Evolutionary conservation across 73 alveolate species (phyloP).

Genomic region (Tetrahymena malaccensis): DNA sequence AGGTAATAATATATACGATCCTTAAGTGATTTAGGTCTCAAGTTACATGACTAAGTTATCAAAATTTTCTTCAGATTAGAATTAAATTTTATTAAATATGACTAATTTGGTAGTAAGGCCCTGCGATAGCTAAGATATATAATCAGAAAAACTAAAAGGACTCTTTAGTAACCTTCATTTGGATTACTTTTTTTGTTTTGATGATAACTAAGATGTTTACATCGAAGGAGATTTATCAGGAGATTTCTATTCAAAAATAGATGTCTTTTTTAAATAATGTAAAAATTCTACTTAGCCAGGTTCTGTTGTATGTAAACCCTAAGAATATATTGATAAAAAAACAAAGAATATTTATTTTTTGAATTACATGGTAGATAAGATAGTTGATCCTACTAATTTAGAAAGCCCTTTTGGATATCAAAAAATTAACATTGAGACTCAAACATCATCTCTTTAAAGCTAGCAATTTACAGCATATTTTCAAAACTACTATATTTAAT

Average conservation of each 20-base stretch:
- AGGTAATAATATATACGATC: not conserved
- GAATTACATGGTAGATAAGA: not conserved
- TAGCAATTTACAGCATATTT: not conserved
- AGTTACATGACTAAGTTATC: not conserved
- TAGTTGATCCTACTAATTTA: not conserved
- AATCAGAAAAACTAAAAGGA: no score
- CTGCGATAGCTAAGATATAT: no score
- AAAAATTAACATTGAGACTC: not conserved
- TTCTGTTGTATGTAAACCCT: not conserved
- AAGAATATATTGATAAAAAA: not conserved
- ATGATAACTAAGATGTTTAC: no score
- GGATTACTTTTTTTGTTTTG: no score
- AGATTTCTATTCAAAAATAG: not conserved
- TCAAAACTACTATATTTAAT: not conserved
- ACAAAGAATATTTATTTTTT: not conserved
- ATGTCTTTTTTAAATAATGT: not conserved
- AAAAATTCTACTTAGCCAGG: not conserved
- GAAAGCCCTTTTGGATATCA: not conserved
- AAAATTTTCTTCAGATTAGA: not conserved
- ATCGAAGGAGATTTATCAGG: no score
- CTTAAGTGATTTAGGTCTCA: not conserved
- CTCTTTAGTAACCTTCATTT: no score
- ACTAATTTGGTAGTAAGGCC: not conserved
- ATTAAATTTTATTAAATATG: not conserved
- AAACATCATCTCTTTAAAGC: not conserved